Base-by-base conservation (phyloP, 208 protist genomes). In the Phytomonas serpens region DNA sequence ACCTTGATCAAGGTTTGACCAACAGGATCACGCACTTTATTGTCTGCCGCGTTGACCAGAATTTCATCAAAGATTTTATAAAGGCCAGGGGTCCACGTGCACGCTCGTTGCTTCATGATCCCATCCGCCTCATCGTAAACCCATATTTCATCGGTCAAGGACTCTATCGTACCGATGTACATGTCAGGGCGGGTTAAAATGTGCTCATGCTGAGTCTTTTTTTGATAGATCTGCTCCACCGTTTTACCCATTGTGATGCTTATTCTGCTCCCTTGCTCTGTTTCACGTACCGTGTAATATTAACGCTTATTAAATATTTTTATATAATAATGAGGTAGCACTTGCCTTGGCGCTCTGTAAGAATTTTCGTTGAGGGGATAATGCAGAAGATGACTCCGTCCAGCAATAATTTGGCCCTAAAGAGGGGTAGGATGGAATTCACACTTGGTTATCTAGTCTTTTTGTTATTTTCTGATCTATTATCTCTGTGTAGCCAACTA, bases 51-150 rank as follows among this genome's bases (percentile, higher is more conserved):
- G 90, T 99, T 99, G 5, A 99, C 99, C 4, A 99, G 84, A 77
- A 99, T 99, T 85, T 99, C 99, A 80, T 99, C 99, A 75, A 99
- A 99, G 40, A 99, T 99, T 90, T 99, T 99, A 79, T 98, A 99
- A 11, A 99, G 85, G 27, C 97, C 99, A 1, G 99, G 99, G 2
- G 98, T 97, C 88, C 96, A 99, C 5, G 85, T 98, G 71, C 98
- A 93, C 71, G 93, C 90, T 62, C 96, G 89, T 63, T 86, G 69
- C 68, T 95, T 97, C 93, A 99, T 98, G 30, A 96, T 80, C 10
- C 82, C 75, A 37, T 90, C 81, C 0, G 87, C 93, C 51, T 92
- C 84, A 61, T 99, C 96, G 73, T 93, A 98, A 52, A 99, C 87
- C 98, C 98, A 99, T 19, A 98, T 78, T 67, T 98, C 89, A 63